Percentiles rank a stretch among this genome's conserved stretches.
These are phyloP conservation scores for Epicoccum sorghinum DNA, from an alignment of 2,329 filamentous ascomycete genomes.

Conservation along the genomic window DNA sequence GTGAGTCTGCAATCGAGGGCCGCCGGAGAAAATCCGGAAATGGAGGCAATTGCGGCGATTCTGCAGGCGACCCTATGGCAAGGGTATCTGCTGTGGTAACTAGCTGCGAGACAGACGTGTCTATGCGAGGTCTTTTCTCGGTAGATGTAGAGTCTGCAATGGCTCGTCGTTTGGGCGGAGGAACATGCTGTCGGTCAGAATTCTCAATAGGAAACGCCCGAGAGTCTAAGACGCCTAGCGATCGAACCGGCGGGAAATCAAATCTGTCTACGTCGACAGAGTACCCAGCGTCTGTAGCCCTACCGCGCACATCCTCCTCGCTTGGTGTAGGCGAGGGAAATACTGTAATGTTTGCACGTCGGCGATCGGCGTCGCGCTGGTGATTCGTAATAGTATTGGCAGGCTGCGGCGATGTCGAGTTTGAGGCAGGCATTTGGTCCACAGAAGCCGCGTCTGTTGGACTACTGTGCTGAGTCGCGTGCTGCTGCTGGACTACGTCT, in stretches of 20 bases:
- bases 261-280: neutral
- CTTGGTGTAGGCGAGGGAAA: slow-evolving; percentile 69
- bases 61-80: no score
- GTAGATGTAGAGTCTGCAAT: neutral
- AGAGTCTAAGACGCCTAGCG: neutral
- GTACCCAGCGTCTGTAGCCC: neutral
- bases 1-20: neutral
- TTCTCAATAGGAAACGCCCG: neutral
- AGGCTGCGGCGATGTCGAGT: slow-evolving; percentile 44
- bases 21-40: neutral
- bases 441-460: slow-evolving; percentile 3
- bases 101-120: neutral
- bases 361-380: neutral
- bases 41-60: neutral
- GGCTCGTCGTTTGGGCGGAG: neutral
- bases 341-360: slow-evolving; percentile 38
- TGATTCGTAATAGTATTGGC: slow-evolving; percentile 31
- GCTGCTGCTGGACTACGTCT: neutral
- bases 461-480: neutral
- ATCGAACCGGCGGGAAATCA: neutral
- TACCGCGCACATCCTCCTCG: slow-evolving; percentile 52
- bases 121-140: neutral
- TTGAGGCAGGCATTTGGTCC: slow-evolving; percentile 32
- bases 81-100: no score
- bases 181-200: neutral